Base-by-base conservation (phyloP, 257 asterid species). In the Solanum dulcamara region DNA sequence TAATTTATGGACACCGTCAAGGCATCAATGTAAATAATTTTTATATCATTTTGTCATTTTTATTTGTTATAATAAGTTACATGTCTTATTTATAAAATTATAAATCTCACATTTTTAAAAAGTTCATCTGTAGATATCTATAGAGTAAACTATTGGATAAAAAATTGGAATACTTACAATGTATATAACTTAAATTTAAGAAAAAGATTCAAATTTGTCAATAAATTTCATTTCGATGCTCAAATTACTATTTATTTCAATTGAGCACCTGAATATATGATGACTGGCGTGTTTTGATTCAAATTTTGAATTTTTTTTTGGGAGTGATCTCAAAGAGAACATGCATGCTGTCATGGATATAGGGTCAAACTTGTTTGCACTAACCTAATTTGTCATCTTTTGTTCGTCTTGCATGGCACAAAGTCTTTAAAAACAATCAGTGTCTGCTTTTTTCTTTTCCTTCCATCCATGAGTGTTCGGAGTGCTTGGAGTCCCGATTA, bases 331-430 rank as follows among this genome's bases (percentile, higher is more conserved):
- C 66, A 0, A 2, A 38, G 9, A 59, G 24, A 59, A 80, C 42
- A 57, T 67, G 37, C 50, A 67, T 83, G 53, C 44, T 83, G 44
- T 15, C 83, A 35, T 14, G 11, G 33, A 33, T 74, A 75, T 22
- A 68, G 35, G 85, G 84, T 83, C 88, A 77, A 87, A 59, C 83
- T 66, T 85, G 74, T 53, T 38, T 53, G 92, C 89, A 86, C 87
- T 86, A 89, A 86, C 94, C 75, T 48, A 79, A 88, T 84, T 51
- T 89, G 93, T 89, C 92, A 85, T 18, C 67, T 89, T 86, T 71
- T 87, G 35, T 55, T 92, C 85, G 97, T 86, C 88, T 51, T 80
- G 77, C 81, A 10, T 86, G 83, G 64, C 83, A 5, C 2, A 15
- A 77, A 85, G 48, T 87, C 89, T 81, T 85, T 87, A 72, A 28